These are phyloP conservation scores for Halenospora varia DNA, from an alignment of 495 filamentous ascomycete genomes.

Conservation along the genomic window DNA sequence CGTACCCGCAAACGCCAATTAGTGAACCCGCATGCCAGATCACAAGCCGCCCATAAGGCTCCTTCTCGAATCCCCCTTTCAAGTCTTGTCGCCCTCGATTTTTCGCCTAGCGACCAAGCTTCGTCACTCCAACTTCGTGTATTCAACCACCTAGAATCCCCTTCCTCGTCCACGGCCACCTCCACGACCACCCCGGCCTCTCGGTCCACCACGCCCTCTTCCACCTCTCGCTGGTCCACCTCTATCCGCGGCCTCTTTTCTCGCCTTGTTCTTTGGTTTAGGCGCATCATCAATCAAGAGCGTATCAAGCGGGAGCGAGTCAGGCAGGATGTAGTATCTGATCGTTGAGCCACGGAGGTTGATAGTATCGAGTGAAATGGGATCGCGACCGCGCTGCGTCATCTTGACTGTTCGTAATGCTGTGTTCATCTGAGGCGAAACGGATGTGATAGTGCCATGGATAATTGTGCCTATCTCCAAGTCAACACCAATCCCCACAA, in stretches of 20 bases:
- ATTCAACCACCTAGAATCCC: slow-evolving; percentile 52
- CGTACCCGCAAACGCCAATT: slow-evolving; percentile 25
- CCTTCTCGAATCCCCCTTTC: not conserved
- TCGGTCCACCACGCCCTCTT: slow-evolving; percentile 50
- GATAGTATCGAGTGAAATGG: slow-evolving; percentile 88
- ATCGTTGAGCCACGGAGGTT: slow-evolving; percentile 93
- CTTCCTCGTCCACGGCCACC: slow-evolving; percentile 63
- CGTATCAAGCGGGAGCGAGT: slow-evolving; percentile 90
- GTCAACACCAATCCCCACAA: slow-evolving; percentile 8
- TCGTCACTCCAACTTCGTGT: too few species aligned
- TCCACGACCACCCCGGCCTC: slow-evolving; percentile 52
- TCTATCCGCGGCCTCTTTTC: slow-evolving; percentile 77
- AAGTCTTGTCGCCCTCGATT: not conserved
- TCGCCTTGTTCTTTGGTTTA: slow-evolving; percentile 98
- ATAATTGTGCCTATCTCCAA: slow-evolving; percentile 73
- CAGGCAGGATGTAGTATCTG: slow-evolving; percentile 90
- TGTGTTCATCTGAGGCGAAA: slow-evolving; percentile 97
- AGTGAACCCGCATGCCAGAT: not conserved
- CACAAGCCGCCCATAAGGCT: not conserved
- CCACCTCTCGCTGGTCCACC: slow-evolving; percentile 52
- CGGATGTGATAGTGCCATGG: slow-evolving; percentile 90
- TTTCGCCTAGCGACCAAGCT: not conserved
- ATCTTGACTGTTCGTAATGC: slow-evolving; percentile 90
- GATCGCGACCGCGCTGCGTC: slow-evolving; percentile 81
- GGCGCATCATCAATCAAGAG: slow-evolving; percentile 92